Evolutionary conservation across 345 rosid genomes (phyloP).

Genomic region (Mallotus nudiflorus): DNA sequence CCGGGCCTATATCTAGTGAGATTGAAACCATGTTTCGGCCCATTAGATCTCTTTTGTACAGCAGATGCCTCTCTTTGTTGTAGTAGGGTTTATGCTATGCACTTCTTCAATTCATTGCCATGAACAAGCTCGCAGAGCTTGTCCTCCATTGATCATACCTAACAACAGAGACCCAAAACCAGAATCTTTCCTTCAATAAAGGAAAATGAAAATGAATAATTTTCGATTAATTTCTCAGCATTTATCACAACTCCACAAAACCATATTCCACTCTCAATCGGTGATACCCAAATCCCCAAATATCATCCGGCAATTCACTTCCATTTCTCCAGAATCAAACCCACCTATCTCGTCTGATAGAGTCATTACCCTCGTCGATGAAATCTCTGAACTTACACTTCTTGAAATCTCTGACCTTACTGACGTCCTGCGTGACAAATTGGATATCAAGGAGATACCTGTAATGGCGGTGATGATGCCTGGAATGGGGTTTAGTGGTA

Average conservation of each 20-base stretch:
- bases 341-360: constrained; percentile 37
- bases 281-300: not conserved
- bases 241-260: constrained; percentile 32
- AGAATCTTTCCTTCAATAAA: too few relatives aligned
- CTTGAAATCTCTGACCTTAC: constrained; percentile 72
- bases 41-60: too few relatives aligned
- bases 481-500: constrained; percentile 59
- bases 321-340: constrained; percentile 11
- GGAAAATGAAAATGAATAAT: constrained; percentile 52
- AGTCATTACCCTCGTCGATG: constrained; percentile 60
- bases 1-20: too few relatives aligned
- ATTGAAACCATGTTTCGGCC: too few relatives aligned
- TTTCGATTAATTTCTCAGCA: constrained; percentile 47
- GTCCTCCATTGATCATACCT: too few relatives aligned
- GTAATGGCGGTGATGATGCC: constrained; percentile 92
- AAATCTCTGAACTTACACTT: constrained; percentile 66
- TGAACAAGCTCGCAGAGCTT: too few relatives aligned
- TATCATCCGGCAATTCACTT: constrained; percentile 9
- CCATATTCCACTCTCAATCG: not conserved
- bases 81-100: too few relatives aligned
- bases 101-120: too few relatives aligned
- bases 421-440: constrained; percentile 61
- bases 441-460: constrained; percentile 69
- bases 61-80: too few relatives aligned
- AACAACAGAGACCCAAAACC: too few relatives aligned